These are phyloP conservation scores for Trypanosoma platydactyli DNA, from an alignment of 208 protist species.

Conservation along the genomic window DNA sequence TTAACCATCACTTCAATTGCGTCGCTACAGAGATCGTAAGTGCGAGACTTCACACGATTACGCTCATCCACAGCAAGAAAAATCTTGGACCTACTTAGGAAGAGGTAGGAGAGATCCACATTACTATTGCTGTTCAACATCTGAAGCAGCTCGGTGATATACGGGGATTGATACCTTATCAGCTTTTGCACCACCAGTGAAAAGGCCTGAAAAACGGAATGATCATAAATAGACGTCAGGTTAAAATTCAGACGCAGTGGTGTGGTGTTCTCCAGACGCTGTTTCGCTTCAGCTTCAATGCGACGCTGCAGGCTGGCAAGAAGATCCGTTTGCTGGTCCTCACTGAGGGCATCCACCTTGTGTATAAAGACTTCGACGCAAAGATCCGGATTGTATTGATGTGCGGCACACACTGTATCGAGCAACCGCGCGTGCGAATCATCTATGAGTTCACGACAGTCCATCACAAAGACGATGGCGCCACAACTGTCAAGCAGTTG, in stretches of 20 bases:
- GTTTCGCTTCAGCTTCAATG: slow-evolving; percentile 77
- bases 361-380: slow-evolving; percentile 90
- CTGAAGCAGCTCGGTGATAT: slow-evolving; percentile 83
- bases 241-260: slow-evolving; percentile 85
- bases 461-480: slow-evolving; percentile 88
- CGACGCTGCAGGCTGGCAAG: slow-evolving; percentile 75
- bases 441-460: slow-evolving; percentile 84
- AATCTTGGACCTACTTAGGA: slow-evolving; percentile 87
- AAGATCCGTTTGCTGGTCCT: slow-evolving; percentile 84
- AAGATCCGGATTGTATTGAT: slow-evolving; percentile 71
- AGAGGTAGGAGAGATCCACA: slow-evolving; percentile 81
- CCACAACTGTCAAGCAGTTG: slow-evolving; percentile 84
- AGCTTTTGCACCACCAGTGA: slow-evolving; percentile 86
- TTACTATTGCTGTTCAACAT: slow-evolving; percentile 91
- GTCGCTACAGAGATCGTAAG: slow-evolving; percentile 88
- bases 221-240: slow-evolving; percentile 90
- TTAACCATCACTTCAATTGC: slow-evolving; percentile 82
- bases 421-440: slow-evolving; percentile 74
- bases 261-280: slow-evolving; percentile 64
- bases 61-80: slow-evolving; percentile 83
- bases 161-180: slow-evolving; percentile 72
- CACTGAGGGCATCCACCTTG: slow-evolving; percentile 87
- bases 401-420: slow-evolving; percentile 78
- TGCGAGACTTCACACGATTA: slow-evolving; percentile 72
- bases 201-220: slow-evolving; percentile 91